Percentiles rank a stretch among this genome's conserved stretches.
Conservation (phyloP, 2,329 filamentous ascomycete genomes). For the Ophidiomyces ophidiicola region DNA sequence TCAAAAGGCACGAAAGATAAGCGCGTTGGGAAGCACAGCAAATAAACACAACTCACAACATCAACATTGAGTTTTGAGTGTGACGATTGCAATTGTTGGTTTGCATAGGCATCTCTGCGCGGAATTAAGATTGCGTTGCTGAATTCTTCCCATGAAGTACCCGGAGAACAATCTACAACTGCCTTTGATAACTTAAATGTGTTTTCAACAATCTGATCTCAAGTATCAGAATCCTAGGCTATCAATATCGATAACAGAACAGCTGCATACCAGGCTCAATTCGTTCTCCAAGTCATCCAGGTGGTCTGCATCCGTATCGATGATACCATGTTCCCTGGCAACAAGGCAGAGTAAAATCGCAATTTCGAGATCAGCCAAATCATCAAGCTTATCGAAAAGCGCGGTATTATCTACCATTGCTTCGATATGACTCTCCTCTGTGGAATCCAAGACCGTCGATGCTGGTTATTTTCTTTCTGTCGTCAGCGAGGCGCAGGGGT, state of each 20-base stretch:
- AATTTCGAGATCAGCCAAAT: slow-evolving; percentile 76
- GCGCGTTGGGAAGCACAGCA: neutral
- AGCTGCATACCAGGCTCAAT: slow-evolving; percentile 50
- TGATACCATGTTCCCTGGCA: slow-evolving; percentile 74
- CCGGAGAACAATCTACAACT: slow-evolving; percentile 58
- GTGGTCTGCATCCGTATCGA: slow-evolving; percentile 54
- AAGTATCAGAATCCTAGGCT: slow-evolving; percentile 2
- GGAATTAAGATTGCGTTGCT: slow-evolving; percentile 52
- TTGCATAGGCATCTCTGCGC: slow-evolving; percentile 17
- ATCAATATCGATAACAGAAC: neutral
- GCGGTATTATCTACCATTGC: slow-evolving; percentile 45
- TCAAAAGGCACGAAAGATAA: neutral
- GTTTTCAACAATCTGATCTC: slow-evolving; percentile 48
- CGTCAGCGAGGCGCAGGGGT: neutral
- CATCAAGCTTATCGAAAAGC: slow-evolving; percentile 58
- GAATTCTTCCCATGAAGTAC: slow-evolving; percentile 72
- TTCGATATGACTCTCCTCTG: neutral
- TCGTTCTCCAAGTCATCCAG: slow-evolving; percentile 61
- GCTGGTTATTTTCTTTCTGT: neutral
- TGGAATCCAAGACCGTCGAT: too few relatives aligned
- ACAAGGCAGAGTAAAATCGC: slow-evolving; percentile 72
- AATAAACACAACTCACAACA: slow-evolving; percentile 12
- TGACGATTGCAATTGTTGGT: neutral
- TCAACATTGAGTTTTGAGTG: slow-evolving; percentile 18
- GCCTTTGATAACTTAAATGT: slow-evolving; percentile 61